Evolutionary conservation across 805 yeast species (phyloP).

Genomic region (Kluyveromyces lactis): DNA sequence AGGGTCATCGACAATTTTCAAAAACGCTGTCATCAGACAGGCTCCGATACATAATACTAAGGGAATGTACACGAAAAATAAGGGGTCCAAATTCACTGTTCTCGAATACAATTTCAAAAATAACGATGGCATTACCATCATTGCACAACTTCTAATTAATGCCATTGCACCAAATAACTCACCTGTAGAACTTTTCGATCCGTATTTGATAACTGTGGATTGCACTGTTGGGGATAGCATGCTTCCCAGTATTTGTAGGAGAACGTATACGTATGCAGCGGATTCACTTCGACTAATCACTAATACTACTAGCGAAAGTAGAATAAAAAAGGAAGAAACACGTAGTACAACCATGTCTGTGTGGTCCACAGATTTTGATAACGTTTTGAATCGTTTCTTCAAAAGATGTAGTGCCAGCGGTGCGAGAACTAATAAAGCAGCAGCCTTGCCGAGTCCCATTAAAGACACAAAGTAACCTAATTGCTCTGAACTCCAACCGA

Average conservation of each 20-base stretch:
- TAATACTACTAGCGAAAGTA: constrained; percentile 31
- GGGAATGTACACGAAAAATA: constrained; percentile 29
- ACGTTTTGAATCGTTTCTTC: constrained; percentile 29
- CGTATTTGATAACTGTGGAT: constrained; percentile 52
- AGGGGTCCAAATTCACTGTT: constrained; percentile 34
- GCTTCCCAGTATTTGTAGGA: constrained; percentile 41
- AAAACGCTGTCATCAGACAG: constrained; percentile 12
- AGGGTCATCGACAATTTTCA: constrained; percentile 14
- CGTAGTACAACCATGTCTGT: constrained; percentile 37
- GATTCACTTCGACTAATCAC: constrained; percentile 19
- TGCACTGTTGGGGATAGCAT: constrained; percentile 50
- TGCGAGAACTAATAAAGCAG: constrained; percentile 40
- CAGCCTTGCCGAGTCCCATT: constrained; percentile 41
- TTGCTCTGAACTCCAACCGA: constrained; percentile 45
- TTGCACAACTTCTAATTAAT: constrained; percentile 42
- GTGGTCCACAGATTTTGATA: constrained; percentile 41
- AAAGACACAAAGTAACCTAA: constrained; percentile 50
- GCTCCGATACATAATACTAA: constrained; percentile 12
- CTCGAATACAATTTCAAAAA: constrained; percentile 40
- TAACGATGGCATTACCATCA: constrained; percentile 41
- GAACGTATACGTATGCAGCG: constrained; percentile 22
- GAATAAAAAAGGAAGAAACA: constrained; percentile 30
- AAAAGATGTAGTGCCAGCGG: constrained; percentile 39
- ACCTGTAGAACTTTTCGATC: constrained; percentile 51
- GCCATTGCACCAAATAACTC: constrained; percentile 68